Base-by-base conservation (phyloP, 441 rosid genomes). In the Arabidopsis lyrata region DNA sequence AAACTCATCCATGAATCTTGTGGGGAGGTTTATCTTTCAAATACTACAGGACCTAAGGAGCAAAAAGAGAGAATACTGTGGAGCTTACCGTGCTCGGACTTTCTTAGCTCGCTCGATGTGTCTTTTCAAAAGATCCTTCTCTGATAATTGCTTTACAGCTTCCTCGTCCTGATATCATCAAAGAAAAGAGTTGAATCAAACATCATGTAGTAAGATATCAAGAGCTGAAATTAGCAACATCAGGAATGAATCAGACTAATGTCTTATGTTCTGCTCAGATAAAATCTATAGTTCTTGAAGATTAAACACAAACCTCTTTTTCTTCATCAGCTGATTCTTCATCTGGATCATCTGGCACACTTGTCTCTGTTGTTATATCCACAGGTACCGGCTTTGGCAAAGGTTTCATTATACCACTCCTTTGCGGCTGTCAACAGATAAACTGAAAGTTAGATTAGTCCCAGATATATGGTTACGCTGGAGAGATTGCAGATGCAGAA, bases 371-470 rank as follows among this genome's bases (percentile, higher is more conserved):
- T 2, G 57, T 63, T 35, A 65, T 67, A 18, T 84, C 77, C 77
- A 79, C 53, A 29, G 96, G 91, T 74, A 80, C 80, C 60, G 99
- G 99, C 74, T 83, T 89, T 16, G 99, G 96, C 49, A 95, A 91
- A 78, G 86, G 79, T 70, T 82, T 87, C 76, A 78, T 58, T 56
- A 75, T 70, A 69, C 88, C 88, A 6, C 82, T 84, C 72, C 68
- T 81, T 48, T 80, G 88, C 57, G 82, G 82, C 94, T 92, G 90
- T 81, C 54, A 69, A 38, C 8, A 72, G 68, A 66, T 24, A 50
- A 61, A 72, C 73, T 18, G 48, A 35, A 66, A 53, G 73, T 77
- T 66, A 77, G 66, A 53, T 54, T 59, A 59, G 14, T 38, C 45
- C 68, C 68, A 48, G 20, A 47, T 14, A 44, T 18, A 44, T 60